These are phyloP conservation scores for Cladorrhinum sp. DNA, from an alignment of 2,329 filamentous ascomycete genomes.

Conservation along the genomic window DNA sequence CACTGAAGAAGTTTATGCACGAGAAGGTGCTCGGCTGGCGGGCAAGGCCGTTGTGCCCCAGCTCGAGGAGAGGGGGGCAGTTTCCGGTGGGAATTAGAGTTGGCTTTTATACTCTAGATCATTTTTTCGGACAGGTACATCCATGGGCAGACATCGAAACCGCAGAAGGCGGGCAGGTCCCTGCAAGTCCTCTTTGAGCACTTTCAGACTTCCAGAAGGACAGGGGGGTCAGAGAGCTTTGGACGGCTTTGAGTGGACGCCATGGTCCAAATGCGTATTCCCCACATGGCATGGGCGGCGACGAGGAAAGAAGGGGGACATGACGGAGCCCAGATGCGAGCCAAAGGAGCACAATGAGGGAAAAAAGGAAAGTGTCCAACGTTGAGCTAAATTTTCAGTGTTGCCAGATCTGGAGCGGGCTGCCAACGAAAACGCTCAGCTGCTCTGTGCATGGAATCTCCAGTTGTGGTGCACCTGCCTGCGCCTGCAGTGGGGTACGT, in stretches of 20 bases:
- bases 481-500: slow-evolving; percentile 5
- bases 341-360: slow-evolving; percentile 15
- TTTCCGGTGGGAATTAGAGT: slow-evolving; percentile 35
- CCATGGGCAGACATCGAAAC: slow-evolving; percentile 21
- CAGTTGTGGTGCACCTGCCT: background rate
- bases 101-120: slow-evolving; percentile 34
- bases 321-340: slow-evolving; percentile 18
- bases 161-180: slow-evolving; percentile 20
- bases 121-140: slow-evolving; percentile 31
- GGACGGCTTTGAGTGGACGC: background rate
- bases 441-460: background rate
- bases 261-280: slow-evolving; percentile 11
- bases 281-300: slow-evolving; percentile 22
- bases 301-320: slow-evolving; percentile 8
- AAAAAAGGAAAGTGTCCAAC: slow-evolving; percentile 14
- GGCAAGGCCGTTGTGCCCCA: slow-evolving; percentile 41
- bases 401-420: slow-evolving; percentile 10
- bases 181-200: slow-evolving; percentile 18
- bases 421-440: slow-evolving; percentile 16
- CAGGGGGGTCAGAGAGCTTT: background rate
- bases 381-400: background rate
- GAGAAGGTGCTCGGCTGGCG: slow-evolving; percentile 34
- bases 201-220: background rate
- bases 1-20: background rate
- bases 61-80: slow-evolving; percentile 37